Percentiles rank a stretch among this genome's conserved stretches.
These are phyloP conservation scores for Candida broadrunensis DNA, from an alignment of 805 yeast species.

Conservation along the genomic window DNA sequence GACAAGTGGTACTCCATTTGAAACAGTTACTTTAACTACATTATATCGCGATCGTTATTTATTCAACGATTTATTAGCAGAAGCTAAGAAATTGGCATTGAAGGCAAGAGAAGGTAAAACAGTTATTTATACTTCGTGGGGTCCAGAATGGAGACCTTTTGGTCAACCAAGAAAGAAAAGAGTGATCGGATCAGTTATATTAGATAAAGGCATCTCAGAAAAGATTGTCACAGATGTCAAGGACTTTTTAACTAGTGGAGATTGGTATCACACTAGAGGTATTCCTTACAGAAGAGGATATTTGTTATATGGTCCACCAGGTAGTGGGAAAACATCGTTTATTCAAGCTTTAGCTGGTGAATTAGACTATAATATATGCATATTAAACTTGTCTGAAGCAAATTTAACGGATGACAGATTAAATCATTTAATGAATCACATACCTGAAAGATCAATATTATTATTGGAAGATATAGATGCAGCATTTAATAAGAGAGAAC, in stretches of 20 bases:
- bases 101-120: slow-evolving; percentile 88
- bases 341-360: slow-evolving; percentile 97
- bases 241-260: slow-evolving; percentile 75
- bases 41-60: slow-evolving; percentile 74
- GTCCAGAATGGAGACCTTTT: slow-evolving; percentile 98
- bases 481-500: slow-evolving; percentile 82
- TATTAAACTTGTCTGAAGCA: slow-evolving; percentile 84
- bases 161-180: slow-evolving; percentile 93
- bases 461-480: slow-evolving; percentile 94
- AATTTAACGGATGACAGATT: slow-evolving; percentile 92
- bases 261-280: slow-evolving; percentile 96
- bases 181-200: slow-evolving; percentile 76
- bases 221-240: slow-evolving; percentile 65
- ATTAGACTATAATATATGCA: slow-evolving; percentile 91
- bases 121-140: slow-evolving; percentile 91
- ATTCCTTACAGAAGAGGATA: slow-evolving; percentile 97
- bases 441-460: slow-evolving; percentile 84
- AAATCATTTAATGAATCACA: slow-evolving; percentile 93
- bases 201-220: slow-evolving; percentile 74
- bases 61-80: slow-evolving; percentile 68
- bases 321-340: slow-evolving; percentile 93
- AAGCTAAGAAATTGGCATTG: slow-evolving; percentile 82
- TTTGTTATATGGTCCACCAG: slow-evolving; percentile 94
- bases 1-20: slow-evolving; percentile 91
- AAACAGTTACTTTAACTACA: slow-evolving; percentile 92